A percentile compares a stretch with the other conserved stretches of the same genome.
phyloP scores from a whole-genome alignment of 2,329 filamentous ascomycete genomes.

The Mollisia scopiformis region DNA sequence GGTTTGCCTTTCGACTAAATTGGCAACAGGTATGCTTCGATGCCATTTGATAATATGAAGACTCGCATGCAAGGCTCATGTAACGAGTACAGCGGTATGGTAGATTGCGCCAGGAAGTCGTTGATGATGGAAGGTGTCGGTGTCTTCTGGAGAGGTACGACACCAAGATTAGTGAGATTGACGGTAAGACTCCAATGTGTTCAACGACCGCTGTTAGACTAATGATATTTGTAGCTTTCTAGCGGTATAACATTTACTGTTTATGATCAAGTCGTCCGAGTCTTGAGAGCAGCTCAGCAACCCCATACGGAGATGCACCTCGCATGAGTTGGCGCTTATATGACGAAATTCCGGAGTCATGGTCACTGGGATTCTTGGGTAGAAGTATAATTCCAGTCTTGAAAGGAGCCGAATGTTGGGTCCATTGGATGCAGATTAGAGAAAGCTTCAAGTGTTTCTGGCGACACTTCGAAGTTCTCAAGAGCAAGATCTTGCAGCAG shows the following conservation, averaged over 20 bases:
- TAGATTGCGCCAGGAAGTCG: conserved; percentile 7
- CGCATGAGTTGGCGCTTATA: background rate
- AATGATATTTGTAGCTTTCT: conserved; percentile 5
- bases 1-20: background rate
- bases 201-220: background rate
- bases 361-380: too few relatives aligned
- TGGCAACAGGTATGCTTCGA: conserved; percentile 17
- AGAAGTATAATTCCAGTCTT: conserved; percentile 9
- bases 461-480: conserved; percentile 43
- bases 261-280: conserved; percentile 12
- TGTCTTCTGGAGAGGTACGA: conserved; percentile 20
- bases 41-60: conserved; percentile 34
- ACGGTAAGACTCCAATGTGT: conserved; percentile 5
- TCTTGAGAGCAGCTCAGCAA: background rate
- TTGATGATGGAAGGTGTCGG: conserved; percentile 8
- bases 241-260: conserved; percentile 16
- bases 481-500: conserved; percentile 38
- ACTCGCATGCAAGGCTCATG: conserved; percentile 27
- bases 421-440: conserved; percentile 47
- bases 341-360: background rate
- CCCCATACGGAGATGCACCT: background rate
- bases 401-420: conserved; percentile 38
- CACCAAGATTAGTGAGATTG: conserved; percentile 17
- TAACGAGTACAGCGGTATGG: conserved; percentile 3
- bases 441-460: conserved; percentile 48